phyloP scores from a whole-genome alignment of 805 yeast species.

The Metschnikowia proteae region DNA sequence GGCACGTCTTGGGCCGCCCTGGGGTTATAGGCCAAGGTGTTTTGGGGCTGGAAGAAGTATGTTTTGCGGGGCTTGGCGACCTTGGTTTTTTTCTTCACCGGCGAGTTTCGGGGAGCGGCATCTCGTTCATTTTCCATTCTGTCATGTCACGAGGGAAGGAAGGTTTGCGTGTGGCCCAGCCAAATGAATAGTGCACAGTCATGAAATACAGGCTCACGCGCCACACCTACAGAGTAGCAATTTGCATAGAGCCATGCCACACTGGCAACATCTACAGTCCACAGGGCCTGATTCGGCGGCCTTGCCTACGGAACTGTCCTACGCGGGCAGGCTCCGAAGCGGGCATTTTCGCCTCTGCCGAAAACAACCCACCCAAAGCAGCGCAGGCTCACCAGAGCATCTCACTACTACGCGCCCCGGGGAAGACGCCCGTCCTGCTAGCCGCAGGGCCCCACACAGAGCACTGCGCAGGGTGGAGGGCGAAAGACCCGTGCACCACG shows the following conservation, averaged over 20 bases:
- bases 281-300: no score
- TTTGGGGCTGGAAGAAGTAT: conserved; percentile 35
- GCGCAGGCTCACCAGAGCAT: no score
- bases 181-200: not conserved
- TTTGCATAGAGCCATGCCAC: no score
- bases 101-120: conserved; percentile 4
- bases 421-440: no score
- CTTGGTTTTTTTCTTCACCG: conserved; percentile 13
- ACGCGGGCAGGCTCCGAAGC: no score
- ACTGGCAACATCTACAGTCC: no score
- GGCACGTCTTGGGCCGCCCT: not conserved
- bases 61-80: conserved; percentile 23
- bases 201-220: conserved; percentile 5
- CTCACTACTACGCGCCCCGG: no score
- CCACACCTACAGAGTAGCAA: not conserved
- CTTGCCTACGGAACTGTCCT: no score
- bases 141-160: conserved; percentile 3
- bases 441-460: no score
- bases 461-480: no score
- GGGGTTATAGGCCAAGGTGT: conserved; percentile 24
- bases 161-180: not conserved
- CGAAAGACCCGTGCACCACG: conserved; percentile 6
- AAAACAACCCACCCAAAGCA: no score
- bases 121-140: not conserved
- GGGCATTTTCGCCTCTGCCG: no score